These are phyloP conservation scores for Colletotrichum cordylinicola DNA, from an alignment of 2,329 filamentous ascomycete genomes.

Conservation along the genomic window DNA sequence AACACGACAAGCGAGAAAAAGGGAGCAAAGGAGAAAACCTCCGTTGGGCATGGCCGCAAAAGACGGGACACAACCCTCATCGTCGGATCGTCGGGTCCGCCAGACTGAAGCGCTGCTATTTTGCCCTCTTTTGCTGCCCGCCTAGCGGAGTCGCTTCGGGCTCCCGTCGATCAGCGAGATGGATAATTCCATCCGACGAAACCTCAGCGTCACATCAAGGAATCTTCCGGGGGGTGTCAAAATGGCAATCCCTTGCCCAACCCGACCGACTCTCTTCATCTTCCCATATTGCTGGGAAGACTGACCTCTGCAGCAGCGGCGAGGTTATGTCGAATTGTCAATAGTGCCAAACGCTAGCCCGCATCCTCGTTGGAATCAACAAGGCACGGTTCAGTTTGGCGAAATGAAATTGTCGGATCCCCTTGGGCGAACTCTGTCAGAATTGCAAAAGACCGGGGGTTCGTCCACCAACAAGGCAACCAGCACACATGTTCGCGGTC, in stretches of 20 bases:
- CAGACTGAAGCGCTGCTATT: background rate
- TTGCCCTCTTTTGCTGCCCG: background rate
- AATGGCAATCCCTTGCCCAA: background rate
- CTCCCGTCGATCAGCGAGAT: slow-evolving; percentile 2
- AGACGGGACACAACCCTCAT: background rate
- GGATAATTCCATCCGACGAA: background rate
- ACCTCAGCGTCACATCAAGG: background rate
- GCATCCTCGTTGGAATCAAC: background rate
- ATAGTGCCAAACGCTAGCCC: slow-evolving; percentile 4
- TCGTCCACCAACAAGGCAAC: background rate
- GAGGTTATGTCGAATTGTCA: background rate
- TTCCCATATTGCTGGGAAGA: background rate
- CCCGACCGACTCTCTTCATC: background rate
- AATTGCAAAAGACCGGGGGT: background rate
- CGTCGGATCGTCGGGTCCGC: background rate
- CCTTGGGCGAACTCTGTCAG: background rate
- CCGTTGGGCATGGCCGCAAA: background rate
- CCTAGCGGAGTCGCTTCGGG: background rate
- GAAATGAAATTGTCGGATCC: background rate
- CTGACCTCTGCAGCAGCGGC: background rate
- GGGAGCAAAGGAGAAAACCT: background rate
- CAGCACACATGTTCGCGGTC: background rate
- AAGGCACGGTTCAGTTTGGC: background rate
- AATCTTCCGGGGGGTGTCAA: background rate
- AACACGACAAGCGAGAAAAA: background rate